These are phyloP conservation scores for apple (Malus domestica) DNA, from an alignment of 306 rosid species.

Conservation along the genomic window ASM211411v1 NC_041794.1:3448501-3449000, in stretches of 20 bases:
- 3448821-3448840: too few relatives aligned
- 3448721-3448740: slow-evolving; percentile 2
- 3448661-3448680: background rate
- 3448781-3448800: background rate
- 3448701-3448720: background rate
- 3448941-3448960: background rate
- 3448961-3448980: slow-evolving; percentile 4
- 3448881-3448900: too few relatives aligned
- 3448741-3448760: background rate
- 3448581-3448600: slow-evolving; percentile 47
- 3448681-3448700: background rate
- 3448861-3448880: background rate
- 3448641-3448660: background rate
- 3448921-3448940: background rate
- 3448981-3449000: background rate
- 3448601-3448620: background rate
- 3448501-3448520: slow-evolving; percentile 57
- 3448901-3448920: background rate
- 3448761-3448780: background rate
- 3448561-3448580: slow-evolving; percentile 49
- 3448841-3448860: too few relatives aligned
- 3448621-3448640: background rate
- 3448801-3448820: background rate
- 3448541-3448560: slow-evolving; percentile 69
- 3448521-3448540: slow-evolving; percentile 78